Evolutionary conservation across 192 early-diverging fungal genomes (phyloP).

Genomic region (Umbelopsis sp.): DNA sequence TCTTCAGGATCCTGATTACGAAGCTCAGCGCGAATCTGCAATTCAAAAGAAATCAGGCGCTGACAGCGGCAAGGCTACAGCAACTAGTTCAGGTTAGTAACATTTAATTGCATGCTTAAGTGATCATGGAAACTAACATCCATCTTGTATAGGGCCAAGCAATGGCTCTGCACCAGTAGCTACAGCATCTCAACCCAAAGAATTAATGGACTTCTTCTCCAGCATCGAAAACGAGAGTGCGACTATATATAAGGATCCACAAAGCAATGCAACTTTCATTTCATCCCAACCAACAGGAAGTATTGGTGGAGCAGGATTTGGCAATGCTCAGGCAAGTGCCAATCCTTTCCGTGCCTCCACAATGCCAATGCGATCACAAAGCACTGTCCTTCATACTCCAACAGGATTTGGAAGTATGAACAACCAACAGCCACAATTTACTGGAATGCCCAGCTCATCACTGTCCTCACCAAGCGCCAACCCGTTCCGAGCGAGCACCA

Average conservation of each 20-base stretch:
- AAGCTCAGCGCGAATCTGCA: background rate
- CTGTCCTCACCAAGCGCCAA: slow-evolving; percentile 27
- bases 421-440: background rate
- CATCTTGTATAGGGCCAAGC: background rate
- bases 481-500: slow-evolving; percentile 28
- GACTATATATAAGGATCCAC: background rate
- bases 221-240: slow-evolving; percentile 31
- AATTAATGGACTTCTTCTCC: slow-evolving; percentile 35
- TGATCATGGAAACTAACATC: background rate
- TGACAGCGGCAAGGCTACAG: background rate
- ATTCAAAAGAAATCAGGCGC: slow-evolving; percentile 10
- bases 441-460: slow-evolving; percentile 9
- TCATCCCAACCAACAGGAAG: background rate
- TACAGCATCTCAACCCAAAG: slow-evolving; percentile 25
- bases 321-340: background rate
- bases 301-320: background rate
- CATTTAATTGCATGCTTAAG: too few relatives aligned
- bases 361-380: slow-evolving; percentile 12
- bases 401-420: slow-evolving; percentile 3
- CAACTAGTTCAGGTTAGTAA: background rate
- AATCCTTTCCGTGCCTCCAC: slow-evolving; percentile 10
- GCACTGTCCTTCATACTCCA: background rate
- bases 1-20: slow-evolving; percentile 27
- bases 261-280: slow-evolving; percentile 15
- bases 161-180: background rate